A percentile compares a stretch with the other conserved stretches of the same genome.
Evolutionary conservation across 768 basidiomycete species (phyloP).

Genomic region (Piloderma croceum): DNA sequence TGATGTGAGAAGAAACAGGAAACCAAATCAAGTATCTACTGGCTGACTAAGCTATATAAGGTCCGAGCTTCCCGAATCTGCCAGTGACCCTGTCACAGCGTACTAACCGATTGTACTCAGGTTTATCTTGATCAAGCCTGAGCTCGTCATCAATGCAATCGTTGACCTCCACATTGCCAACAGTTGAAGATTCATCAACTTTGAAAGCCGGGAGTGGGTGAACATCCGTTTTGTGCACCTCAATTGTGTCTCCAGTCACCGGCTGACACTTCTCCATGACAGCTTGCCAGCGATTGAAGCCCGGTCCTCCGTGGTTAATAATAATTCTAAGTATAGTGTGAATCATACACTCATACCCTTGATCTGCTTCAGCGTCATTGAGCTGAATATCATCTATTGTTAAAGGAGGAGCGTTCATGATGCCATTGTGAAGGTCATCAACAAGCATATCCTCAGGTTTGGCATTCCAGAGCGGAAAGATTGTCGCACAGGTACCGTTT

Average conservation of each 20-base stretch:
- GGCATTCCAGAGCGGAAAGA: constrained; percentile 14
- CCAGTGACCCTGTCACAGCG: not conserved
- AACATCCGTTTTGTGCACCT: constrained; percentile 8
- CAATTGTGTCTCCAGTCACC: constrained; percentile 6
- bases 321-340: constrained; percentile 13
- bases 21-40: too few species aligned
- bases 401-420: constrained; percentile 15
- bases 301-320: constrained; percentile 11
- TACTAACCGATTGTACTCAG: constrained; percentile 4
- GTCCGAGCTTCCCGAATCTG: constrained; percentile 1
- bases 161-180: constrained; percentile 15
- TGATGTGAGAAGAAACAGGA: too few species aligned
- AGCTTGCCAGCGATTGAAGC: constrained; percentile 4
- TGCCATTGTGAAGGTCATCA: constrained; percentile 7
- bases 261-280: constrained; percentile 8
- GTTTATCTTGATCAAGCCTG: constrained; percentile 3
- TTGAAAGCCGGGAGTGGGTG: constrained; percentile 12
- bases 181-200: constrained; percentile 14
- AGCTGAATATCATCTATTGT: constrained; percentile 15
- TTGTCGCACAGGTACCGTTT: constrained; percentile 27
- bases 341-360: constrained; percentile 1
- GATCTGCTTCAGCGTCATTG: constrained; percentile 7
- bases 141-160: constrained; percentile 8
- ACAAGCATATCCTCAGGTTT: constrained; percentile 14
- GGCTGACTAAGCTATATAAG: too few species aligned